A percentile compares a stretch with the other conserved stretches of the same genome.
These are phyloP conservation scores for Phaeosphaeriaceae sp. DNA, from an alignment of 2,329 filamentous ascomycete species.

Conservation along the genomic window DNA sequence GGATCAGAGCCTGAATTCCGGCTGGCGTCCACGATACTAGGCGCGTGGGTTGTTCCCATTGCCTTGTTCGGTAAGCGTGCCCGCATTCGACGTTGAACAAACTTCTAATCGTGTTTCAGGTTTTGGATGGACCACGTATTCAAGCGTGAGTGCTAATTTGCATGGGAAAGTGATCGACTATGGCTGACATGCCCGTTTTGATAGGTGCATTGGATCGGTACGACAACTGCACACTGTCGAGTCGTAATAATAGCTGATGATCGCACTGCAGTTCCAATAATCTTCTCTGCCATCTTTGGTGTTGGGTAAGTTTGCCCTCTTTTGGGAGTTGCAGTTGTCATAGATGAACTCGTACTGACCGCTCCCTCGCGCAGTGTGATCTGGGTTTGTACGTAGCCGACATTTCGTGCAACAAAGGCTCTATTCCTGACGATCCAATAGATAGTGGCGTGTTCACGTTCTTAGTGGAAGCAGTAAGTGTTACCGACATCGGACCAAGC, in stretches of 20 bases:
- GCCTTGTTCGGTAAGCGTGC: slow-evolving; percentile 75
- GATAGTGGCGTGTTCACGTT: slow-evolving; percentile 91
- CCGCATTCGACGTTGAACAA: slow-evolving; percentile 28
- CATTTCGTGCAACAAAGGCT: neutral
- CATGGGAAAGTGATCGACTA: slow-evolving; percentile 53
- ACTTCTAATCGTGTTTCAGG: slow-evolving; percentile 48
- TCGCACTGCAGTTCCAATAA: slow-evolving; percentile 54
- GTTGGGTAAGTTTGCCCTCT: slow-evolving; percentile 46
- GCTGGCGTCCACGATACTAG: slow-evolving; percentile 71
- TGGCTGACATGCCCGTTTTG: slow-evolving; percentile 45
- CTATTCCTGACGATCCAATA: slow-evolving; percentile 27
- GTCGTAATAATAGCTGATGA: slow-evolving; percentile 42
- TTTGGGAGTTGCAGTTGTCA: slow-evolving; percentile 27
- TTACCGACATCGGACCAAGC: slow-evolving; percentile 31
- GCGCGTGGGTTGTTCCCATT: slow-evolving; percentile 78
- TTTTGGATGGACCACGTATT: slow-evolving; percentile 85
- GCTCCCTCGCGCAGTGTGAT: slow-evolving; percentile 64
- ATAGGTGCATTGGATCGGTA: slow-evolving; percentile 59
- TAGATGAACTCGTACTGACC: slow-evolving; percentile 40
- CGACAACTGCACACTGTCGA: slow-evolving; percentile 32
- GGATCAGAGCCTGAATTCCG: slow-evolving; percentile 85
- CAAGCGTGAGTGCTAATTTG: slow-evolving; percentile 68
- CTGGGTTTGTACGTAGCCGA: slow-evolving; percentile 50
- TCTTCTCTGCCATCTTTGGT: slow-evolving; percentile 57
- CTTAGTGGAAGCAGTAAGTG: slow-evolving; percentile 67